A percentile compares a stretch with the other conserved stretches of the same genome.
Evolutionary conservation across 202 grass and related monocot genomes (phyloP).

Genomic region (Cymbopogon flexuosus): DNA sequence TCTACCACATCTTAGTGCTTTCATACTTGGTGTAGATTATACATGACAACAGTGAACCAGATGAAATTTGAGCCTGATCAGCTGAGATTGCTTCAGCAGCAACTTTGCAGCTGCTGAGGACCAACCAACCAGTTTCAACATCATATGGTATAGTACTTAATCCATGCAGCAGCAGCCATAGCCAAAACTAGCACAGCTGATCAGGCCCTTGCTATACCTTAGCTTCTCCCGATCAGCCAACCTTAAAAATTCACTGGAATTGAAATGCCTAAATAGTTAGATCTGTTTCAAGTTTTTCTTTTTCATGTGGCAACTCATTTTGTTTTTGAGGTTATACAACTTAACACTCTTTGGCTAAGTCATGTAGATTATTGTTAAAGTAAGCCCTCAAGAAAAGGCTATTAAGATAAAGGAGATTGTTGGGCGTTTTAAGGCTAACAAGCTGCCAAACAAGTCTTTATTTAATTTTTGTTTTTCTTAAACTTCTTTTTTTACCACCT

Average conservation of each 20-base stretch:
- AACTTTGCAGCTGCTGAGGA: neutral
- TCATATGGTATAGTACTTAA: neutral
- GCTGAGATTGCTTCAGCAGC: neutral
- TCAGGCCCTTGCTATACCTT: neutral
- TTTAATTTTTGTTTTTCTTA: neutral
- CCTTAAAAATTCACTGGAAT: neutral
- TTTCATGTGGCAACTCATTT: neutral
- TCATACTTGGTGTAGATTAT: neutral
- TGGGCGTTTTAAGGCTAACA: neutral
- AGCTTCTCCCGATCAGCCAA: neutral
- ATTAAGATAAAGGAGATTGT: constrained; percentile 4
- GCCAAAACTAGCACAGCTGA: neutral
- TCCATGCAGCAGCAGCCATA: neutral
- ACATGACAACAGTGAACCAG: too few species aligned
- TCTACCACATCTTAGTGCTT: neutral
- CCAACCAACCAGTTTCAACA: neutral
- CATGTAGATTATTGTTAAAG: constrained; percentile 16
- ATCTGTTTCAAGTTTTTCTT: neutral
- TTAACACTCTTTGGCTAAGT: neutral
- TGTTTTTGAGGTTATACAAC: neutral
- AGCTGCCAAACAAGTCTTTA: neutral
- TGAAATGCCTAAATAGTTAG: neutral
- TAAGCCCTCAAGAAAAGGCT: neutral
- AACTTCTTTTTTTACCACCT: neutral
- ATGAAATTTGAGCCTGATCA: neutral